Percentiles rank a stretch among this genome's conserved stretches.
Conservation (phyloP, 164 flowering plant genomes). For the Piper longum region DNA sequence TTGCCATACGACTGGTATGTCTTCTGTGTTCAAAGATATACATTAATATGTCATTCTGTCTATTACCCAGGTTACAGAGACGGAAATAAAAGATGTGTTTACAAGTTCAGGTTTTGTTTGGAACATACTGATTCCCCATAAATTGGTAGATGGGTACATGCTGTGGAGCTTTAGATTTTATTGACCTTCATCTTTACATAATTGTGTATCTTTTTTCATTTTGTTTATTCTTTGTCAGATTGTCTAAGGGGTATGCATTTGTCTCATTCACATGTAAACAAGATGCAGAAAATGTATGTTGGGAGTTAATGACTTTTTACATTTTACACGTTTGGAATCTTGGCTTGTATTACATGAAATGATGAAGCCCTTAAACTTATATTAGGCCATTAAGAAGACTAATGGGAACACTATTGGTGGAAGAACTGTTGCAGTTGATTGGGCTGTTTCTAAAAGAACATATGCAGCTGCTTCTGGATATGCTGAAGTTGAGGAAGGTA, state of each 20-base stretch:
- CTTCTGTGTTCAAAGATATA: neutral
- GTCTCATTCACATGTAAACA: conserved; percentile 80
- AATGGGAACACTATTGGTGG: conserved; percentile 64
- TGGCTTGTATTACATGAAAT: neutral
- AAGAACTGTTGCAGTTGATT: conserved; percentile 90
- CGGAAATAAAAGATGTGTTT: conserved; percentile 61
- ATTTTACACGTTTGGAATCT: neutral
- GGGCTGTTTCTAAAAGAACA: conserved; percentile 88
- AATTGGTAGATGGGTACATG: conserved; percentile 59
- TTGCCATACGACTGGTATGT: neutral
- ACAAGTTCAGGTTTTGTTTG: conserved; percentile 77
- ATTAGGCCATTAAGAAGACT: conserved; percentile 70
- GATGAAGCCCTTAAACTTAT: neutral
- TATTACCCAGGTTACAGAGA: conserved; percentile 47
- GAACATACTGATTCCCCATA: conserved; percentile 73
- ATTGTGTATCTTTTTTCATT: neutral
- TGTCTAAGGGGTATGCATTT: conserved; percentile 86
- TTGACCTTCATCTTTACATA: neutral
- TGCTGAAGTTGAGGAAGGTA: conserved; percentile 38
- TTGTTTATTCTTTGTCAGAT: conserved; percentile 21
- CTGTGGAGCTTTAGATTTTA: neutral
- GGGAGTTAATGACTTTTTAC: neutral
- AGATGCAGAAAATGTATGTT: conserved; percentile 77
- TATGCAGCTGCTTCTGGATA: conserved; percentile 33
- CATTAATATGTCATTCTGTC: neutral